These are phyloP conservation scores for Phanerochaete sordida DNA, from an alignment of 768 basidiomycete genomes.

Conservation along the genomic window DNA sequence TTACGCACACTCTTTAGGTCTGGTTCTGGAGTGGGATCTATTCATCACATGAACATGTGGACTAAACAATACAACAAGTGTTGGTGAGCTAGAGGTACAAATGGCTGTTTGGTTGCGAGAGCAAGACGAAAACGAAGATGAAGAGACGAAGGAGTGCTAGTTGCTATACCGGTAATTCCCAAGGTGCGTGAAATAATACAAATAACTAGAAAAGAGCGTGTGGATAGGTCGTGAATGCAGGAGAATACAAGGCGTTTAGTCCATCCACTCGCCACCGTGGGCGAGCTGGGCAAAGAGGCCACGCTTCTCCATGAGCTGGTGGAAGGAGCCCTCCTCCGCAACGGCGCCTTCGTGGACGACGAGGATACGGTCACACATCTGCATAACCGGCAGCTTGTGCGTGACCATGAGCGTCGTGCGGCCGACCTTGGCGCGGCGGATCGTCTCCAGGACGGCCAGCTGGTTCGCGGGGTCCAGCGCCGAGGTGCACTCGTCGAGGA, in stretches of 20 bases:
- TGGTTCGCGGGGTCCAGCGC: slow-evolving; percentile 87
- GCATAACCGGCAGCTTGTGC: slow-evolving; percentile 89
- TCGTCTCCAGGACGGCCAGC: slow-evolving; percentile 74
- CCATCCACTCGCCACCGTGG: slow-evolving; percentile 68
- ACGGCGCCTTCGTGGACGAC: slow-evolving; percentile 77
- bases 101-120: not conserved
- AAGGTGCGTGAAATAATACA: not conserved
- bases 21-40: not conserved
- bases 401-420: slow-evolving; percentile 91
- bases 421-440: slow-evolving; percentile 57
- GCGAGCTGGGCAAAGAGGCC: slow-evolving; percentile 79
- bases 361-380: slow-evolving; percentile 85
- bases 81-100: not conserved
- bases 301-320: slow-evolving; percentile 58
- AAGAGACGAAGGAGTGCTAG: not conserved
- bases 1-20: not conserved
- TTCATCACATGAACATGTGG: slow-evolving; percentile 2
- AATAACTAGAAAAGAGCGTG: slow-evolving; percentile 4
- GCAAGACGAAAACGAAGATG: not conserved
- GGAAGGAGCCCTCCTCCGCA: slow-evolving; percentile 76
- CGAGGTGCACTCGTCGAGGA: slow-evolving; percentile 95
- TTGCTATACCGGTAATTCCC: not conserved
- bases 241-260: slow-evolving; percentile 4
- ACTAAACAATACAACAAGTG: not conserved
- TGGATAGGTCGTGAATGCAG: not conserved